A percentile compares a stretch with the other conserved stretches of the same genome.
These are phyloP conservation scores for Artemisia tridentata DNA, from an alignment of 129 eudicot species.

Conservation along the genomic window DNA sequence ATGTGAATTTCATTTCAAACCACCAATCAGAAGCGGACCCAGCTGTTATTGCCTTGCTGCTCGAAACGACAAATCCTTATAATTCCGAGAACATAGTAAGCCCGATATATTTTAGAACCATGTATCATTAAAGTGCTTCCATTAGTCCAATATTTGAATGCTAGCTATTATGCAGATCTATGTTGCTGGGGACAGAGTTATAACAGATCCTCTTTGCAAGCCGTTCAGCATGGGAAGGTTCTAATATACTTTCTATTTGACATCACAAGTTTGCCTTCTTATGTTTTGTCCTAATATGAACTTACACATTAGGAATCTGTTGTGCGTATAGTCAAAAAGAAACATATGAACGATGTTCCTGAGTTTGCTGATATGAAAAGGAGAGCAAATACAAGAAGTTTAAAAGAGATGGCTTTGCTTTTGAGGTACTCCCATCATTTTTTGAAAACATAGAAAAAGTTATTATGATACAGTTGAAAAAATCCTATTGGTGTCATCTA, in stretches of 20 bases:
- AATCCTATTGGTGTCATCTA: too few species aligned
- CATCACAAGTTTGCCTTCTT: neutral
- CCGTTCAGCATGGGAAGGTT: constrained; percentile 99
- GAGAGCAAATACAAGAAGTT: constrained; percentile 84
- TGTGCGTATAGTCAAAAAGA: constrained; percentile 91
- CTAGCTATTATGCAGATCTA: constrained; percentile 72
- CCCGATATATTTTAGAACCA: constrained; percentile 8
- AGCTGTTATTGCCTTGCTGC: constrained; percentile 83
- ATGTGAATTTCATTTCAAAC: constrained; percentile 84
- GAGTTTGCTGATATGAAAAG: constrained; percentile 84
- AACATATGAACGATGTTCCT: constrained; percentile 90
- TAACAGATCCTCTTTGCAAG: constrained; percentile 98
- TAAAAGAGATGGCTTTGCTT: constrained; percentile 91
- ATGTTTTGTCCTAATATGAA: constrained; percentile 1
- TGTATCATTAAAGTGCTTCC: constrained; percentile 6
- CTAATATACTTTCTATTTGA: constrained; percentile 15
- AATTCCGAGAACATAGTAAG: constrained; percentile 76
- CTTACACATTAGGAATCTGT: constrained; percentile 58
- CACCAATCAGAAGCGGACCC: constrained; percentile 99
- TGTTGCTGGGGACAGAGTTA: constrained; percentile 95
- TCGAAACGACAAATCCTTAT: constrained; percentile 66
- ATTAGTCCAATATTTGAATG: constrained; percentile 18
- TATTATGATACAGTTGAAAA: too few species aligned
- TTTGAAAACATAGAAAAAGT: neutral
- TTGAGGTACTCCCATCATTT: constrained; percentile 52